Evolutionary conservation across 306 rosid species (phyloP).

Genomic region (Corylus heterophylla): DNA sequence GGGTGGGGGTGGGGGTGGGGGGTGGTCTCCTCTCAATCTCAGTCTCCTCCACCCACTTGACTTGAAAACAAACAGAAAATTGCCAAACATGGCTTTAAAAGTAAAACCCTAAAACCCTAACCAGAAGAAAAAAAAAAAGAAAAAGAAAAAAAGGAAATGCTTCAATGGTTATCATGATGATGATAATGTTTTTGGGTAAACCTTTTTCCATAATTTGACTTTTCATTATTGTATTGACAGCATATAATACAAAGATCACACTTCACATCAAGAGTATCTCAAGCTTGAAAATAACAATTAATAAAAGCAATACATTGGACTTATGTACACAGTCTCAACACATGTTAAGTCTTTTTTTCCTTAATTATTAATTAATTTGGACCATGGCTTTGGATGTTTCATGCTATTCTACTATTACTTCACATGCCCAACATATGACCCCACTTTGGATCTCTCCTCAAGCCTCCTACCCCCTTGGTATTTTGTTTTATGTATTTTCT

Average conservation of each 20-base stretch:
- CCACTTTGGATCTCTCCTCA: not conserved
- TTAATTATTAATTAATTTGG: not conserved
- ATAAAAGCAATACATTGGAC: conserved; percentile 1
- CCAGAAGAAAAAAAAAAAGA: not conserved
- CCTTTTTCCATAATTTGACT: not conserved
- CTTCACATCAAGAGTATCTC: not conserved
- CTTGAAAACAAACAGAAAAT: conserved; percentile 5
- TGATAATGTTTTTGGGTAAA: not conserved
- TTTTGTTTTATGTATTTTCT: too few species aligned
- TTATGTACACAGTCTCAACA: not conserved
- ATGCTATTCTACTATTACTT: not conserved
- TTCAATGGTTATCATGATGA: not conserved
- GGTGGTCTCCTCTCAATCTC: not conserved
- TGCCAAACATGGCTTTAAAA: not conserved
- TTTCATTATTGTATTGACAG: not conserved
- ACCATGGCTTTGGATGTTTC: not conserved
- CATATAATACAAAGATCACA: not conserved
- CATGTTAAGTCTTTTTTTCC: not conserved
- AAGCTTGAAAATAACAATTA: not conserved
- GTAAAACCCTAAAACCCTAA: not conserved
- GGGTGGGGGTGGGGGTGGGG: not conserved
- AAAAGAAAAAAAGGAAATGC: not conserved
- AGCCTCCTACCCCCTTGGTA: too few species aligned
- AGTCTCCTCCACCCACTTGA: conserved; percentile 14
- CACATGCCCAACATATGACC: not conserved